Evolutionary conservation across 345 rosid species (phyloP).

Genomic region (Passiflora organensis): DNA sequence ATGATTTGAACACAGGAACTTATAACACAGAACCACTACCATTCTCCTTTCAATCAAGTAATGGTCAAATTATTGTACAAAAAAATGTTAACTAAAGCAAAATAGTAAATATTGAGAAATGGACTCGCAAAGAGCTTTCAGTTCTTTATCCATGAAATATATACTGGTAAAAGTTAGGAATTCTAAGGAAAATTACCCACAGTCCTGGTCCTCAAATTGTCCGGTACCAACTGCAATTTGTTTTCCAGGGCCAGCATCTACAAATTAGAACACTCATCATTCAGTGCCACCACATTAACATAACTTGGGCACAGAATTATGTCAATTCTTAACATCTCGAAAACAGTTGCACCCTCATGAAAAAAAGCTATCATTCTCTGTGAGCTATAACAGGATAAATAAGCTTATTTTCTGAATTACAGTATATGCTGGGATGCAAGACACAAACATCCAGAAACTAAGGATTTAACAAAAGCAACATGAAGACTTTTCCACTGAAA

Average conservation of each 20-base stretch:
- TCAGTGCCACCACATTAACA: not conserved
- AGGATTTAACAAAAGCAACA: not conserved
- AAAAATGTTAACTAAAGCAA: not conserved
- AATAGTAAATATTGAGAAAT: not conserved
- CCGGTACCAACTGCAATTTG: conserved; percentile 80
- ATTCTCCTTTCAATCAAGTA: too few relatives aligned
- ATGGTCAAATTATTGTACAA: not conserved
- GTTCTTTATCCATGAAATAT: not conserved
- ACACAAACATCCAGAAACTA: conserved; percentile 4
- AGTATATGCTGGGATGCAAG: not conserved
- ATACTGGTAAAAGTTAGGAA: not conserved
- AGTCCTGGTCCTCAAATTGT: conserved; percentile 62
- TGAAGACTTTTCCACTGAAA: conserved; percentile 1
- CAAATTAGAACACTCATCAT: conserved; percentile 4
- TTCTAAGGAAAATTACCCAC: conserved; percentile 48
- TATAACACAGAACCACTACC: too few relatives aligned
- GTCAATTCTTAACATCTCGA: not conserved
- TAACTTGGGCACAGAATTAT: not conserved
- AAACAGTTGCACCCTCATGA: not conserved
- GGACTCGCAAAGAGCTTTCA: not conserved
- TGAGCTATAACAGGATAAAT: too few relatives aligned
- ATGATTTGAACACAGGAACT: too few relatives aligned
- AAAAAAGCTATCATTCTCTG: too few relatives aligned
- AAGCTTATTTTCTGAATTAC: not conserved
- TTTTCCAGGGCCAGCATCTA: conserved; percentile 63